Percentiles rank a stretch among this genome's conserved stretches.
Conservation (phyloP, 139 green algal genomes). For the Raphidocelis subcapitata region DNA sequence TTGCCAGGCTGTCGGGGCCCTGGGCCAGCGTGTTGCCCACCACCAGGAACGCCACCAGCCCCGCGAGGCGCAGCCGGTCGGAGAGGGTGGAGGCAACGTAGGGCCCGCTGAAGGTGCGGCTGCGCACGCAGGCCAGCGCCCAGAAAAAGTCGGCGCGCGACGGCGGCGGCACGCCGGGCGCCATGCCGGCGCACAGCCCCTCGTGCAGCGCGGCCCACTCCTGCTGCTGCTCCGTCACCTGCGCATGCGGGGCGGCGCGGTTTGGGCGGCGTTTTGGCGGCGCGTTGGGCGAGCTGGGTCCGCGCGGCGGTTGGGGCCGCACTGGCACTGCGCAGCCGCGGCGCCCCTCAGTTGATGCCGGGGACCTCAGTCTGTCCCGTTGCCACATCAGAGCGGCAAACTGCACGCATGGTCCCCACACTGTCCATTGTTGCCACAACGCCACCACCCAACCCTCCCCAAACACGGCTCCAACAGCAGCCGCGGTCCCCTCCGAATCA, state of each 20-base stretch:
- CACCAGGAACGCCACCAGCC: conserved; percentile 37
- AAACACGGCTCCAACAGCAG: no score
- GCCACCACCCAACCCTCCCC: no score
- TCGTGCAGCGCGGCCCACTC: conserved; percentile 63
- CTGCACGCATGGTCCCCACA: no score
- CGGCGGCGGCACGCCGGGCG: conserved; percentile 1
- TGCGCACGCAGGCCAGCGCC: conserved; percentile 74
- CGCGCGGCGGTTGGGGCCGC: no score
- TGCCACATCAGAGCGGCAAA: no score
- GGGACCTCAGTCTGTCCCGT: no score
- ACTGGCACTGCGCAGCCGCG: no score
- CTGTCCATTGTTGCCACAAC: no score
- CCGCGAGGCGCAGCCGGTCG: conserved; percentile 36
- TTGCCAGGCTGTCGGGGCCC: conserved; percentile 25
- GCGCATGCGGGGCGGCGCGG: not conserved
- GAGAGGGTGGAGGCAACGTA: conserved; percentile 63
- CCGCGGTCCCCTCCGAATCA: no score
- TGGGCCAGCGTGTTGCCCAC: conserved; percentile 34
- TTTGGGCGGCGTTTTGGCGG: not conserved
- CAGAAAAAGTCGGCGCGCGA: conserved; percentile 54
- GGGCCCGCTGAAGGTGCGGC: conserved; percentile 77
- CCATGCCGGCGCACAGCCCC: conserved; percentile 15
- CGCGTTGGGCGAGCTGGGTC: no score
- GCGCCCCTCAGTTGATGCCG: no score
- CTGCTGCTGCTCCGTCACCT: conserved; percentile 66